These are phyloP conservation scores for Hanseniaspora sp. DNA, from an alignment of 1,139 yeast genomes.

Conservation along the genomic window DNA sequence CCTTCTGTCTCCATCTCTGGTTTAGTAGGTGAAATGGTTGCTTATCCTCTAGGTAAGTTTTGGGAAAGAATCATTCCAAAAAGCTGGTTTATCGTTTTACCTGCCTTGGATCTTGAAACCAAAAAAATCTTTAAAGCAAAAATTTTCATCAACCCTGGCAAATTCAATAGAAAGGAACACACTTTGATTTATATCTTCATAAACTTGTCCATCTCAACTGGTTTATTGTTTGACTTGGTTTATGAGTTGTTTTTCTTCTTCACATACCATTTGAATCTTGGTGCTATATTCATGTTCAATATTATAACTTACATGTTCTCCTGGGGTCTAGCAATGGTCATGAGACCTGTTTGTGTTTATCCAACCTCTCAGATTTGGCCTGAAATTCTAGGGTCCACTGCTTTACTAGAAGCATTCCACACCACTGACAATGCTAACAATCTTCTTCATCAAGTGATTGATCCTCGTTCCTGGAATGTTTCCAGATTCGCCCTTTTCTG, in stretches of 20 bases:
- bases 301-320: slow-evolving; percentile 54
- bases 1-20: slow-evolving; percentile 47
- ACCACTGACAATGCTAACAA: slow-evolving; percentile 40
- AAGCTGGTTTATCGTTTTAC: slow-evolving; percentile 22
- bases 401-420: slow-evolving; percentile 46
- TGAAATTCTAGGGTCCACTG: slow-evolving; percentile 43
- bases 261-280: slow-evolving; percentile 40
- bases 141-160: slow-evolving; percentile 40
- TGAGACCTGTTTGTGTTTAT: slow-evolving; percentile 45
- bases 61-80: slow-evolving; percentile 42
- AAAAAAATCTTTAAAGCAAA: slow-evolving; percentile 5
- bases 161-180: slow-evolving; percentile 56
- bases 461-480: slow-evolving; percentile 43
- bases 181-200: slow-evolving; percentile 53
- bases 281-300: slow-evolving; percentile 42
- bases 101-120: not conserved
- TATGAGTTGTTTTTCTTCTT: slow-evolving; percentile 44
- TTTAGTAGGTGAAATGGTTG: slow-evolving; percentile 46
- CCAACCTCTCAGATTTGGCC: slow-evolving; percentile 66
- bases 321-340: slow-evolving; percentile 52
- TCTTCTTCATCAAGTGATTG: slow-evolving; percentile 3
- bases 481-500: slow-evolving; percentile 41
- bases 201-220: slow-evolving; percentile 46
- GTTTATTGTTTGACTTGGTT: slow-evolving; percentile 53
- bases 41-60: slow-evolving; percentile 49